Evolutionary conservation across 495 filamentous ascomycete species (phyloP), one percentile per base, ranked within the genome.

Genomic region (Annulohypoxylon maeteangense): DNA sequence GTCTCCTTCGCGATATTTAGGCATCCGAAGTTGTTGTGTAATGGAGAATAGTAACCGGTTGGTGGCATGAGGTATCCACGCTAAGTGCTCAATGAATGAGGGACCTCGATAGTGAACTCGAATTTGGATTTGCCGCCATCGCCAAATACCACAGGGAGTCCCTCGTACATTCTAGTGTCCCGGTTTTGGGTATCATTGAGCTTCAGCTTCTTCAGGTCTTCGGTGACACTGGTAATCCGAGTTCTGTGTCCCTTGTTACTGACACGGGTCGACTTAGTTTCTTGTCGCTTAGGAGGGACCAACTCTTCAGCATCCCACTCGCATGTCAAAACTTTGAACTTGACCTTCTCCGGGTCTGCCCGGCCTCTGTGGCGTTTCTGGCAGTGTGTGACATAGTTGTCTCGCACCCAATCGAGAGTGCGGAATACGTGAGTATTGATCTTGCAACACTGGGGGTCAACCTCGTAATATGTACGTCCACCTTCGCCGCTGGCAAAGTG

Each of bases 391-490:
- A 77, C n/a, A 57, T 78, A 79, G 44, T 70, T 76, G n/a, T 62
- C 65, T 2, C 67, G 70, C 29, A 76, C 65, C 77, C 77, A 79
- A 8, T 38, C 25, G 32, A 76, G 25, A 7, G 72, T 74, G 25
- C 69, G 63, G 50, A 67, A 62, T 11, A 78, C 74, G 34, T 64
- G 68, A 0, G 74, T 74, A 54, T 77, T 67, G 32, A 75, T 58
- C 40, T 66, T 78, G 65, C 70, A 79, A 18, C 25, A 8, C 23
- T 72, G 22, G 12, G 60, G 65, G 31, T 75, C 63, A 25, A 70
- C 75, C 34, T 78, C 77, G 59, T 70, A 79, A 44, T 76, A 79
- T 1, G 67, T 79, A 23, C 77, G 71, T 45, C 65, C 69, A 1
- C 67, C 63, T 34, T 71, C 62, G 6, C 67, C 69, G 31, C 68